A percentile compares a stretch with the other conserved stretches of the same genome.
Evolutionary conservation across 306 rosid species (phyloP).

Genomic region (Cercis canadensis): DNA sequence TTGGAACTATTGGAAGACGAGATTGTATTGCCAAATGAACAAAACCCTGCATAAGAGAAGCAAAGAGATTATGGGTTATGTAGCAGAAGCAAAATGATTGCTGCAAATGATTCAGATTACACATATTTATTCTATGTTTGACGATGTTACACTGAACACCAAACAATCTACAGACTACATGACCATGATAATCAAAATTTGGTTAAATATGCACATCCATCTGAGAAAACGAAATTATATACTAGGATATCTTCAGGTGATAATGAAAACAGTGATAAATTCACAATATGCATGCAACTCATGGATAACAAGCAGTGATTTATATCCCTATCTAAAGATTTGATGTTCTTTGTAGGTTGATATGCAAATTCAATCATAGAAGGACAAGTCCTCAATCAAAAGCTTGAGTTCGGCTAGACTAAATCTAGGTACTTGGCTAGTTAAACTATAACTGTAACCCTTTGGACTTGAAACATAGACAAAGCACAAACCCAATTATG

Average conservation of each 20-base stretch:
- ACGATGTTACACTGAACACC: background rate
- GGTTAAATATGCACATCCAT: slow-evolving; percentile 3
- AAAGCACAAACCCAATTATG: too few relatives aligned
- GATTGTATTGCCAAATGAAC: slow-evolving; percentile 72
- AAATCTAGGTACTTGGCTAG: slow-evolving; percentile 18
- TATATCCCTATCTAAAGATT: background rate
- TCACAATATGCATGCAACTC: background rate
- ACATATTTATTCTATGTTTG: background rate
- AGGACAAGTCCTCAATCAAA: background rate
- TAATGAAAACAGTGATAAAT: too few relatives aligned
- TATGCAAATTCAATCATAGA: background rate
- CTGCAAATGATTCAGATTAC: background rate
- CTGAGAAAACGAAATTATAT: too few relatives aligned
- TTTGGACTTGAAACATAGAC: too few relatives aligned
- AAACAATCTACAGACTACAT: background rate
- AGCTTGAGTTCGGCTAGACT: background rate
- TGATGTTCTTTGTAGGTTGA: background rate
- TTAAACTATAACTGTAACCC: too few relatives aligned
- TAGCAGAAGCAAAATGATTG: background rate
- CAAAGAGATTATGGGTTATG: background rate
- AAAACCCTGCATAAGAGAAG: slow-evolving; percentile 58
- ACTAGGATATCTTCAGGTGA: too few relatives aligned
- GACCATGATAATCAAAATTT: background rate
- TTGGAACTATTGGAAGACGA: slow-evolving; percentile 64
- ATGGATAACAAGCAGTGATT: background rate